Percentiles rank a stretch among this genome's conserved stretches.
Evolutionary conservation across 2,329 filamentous ascomycete species (phyloP).

Genomic region (Aureobasidium sp.): DNA sequence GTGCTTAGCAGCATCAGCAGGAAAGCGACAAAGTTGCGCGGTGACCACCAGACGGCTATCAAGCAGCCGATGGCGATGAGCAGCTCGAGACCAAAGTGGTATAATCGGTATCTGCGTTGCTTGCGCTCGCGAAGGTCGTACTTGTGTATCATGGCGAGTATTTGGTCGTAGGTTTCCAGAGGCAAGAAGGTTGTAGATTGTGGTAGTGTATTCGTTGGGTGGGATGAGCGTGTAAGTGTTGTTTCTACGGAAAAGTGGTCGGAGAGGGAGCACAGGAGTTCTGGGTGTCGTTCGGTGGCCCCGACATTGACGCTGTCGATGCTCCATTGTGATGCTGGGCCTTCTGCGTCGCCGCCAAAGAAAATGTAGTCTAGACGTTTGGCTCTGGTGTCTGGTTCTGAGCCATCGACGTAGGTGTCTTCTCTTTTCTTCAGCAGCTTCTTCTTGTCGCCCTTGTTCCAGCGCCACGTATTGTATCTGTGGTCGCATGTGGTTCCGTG

Average conservation of each 20-base stretch:
- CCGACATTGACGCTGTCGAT: conserved; percentile 64
- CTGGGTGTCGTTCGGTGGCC: conserved; percentile 74
- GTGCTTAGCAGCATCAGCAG: conserved; percentile 71
- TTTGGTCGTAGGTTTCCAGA: conserved; percentile 52
- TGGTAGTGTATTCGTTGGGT: not conserved
- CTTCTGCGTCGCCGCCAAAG: conserved; percentile 41
- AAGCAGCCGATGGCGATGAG: conserved; percentile 64
- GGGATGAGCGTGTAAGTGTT: conserved; percentile 44
- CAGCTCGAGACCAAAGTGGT: conserved; percentile 65
- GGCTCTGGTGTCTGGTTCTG: conserved; percentile 62
- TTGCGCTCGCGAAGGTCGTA: conserved; percentile 64
- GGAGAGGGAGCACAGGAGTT: conserved; percentile 75
- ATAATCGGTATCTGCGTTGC: conserved; percentile 63
- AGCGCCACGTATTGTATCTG: conserved; percentile 86
- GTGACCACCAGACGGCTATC: conserved; percentile 79
- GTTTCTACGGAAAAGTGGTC: conserved; percentile 92
- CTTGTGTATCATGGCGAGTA: conserved; percentile 59
- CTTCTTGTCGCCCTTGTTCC: conserved; percentile 64
- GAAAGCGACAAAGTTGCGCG: conserved; percentile 68
- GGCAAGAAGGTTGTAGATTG: conserved; percentile 14
- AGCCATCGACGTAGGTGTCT: conserved; percentile 55
- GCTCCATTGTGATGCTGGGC: conserved; percentile 50
- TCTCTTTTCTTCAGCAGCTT: conserved; percentile 53
- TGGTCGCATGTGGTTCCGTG: conserved; percentile 87
- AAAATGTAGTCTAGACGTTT: conserved; percentile 95